Percentiles rank a stretch among this genome's conserved stretches.
These are phyloP conservation scores for Neodidymelliopsis sp. DNA, from an alignment of 2,329 filamentous ascomycete genomes.

Conservation along the genomic window DNA sequence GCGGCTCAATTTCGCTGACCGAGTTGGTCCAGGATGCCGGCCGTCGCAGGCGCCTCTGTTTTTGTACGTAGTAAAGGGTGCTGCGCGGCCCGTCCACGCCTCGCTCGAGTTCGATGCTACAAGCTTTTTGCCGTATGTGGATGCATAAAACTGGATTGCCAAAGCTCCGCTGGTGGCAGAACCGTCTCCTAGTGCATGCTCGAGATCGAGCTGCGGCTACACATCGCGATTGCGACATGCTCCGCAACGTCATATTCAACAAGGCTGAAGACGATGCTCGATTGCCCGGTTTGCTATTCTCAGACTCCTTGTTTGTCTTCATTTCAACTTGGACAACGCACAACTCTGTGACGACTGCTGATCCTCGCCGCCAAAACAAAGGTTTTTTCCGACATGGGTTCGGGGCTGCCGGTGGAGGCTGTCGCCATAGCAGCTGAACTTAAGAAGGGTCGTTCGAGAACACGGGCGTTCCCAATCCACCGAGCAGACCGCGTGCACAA, in stretches of 20 bases:
- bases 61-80: slow-evolving; percentile 30
- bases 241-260: slow-evolving; percentile 43
- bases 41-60: slow-evolving; percentile 32
- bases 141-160: slow-evolving; percentile 42
- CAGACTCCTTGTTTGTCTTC: slow-evolving; percentile 18
- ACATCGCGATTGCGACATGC: slow-evolving; percentile 38
- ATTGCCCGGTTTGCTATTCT: slow-evolving; percentile 34
- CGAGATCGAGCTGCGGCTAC: slow-evolving; percentile 39
- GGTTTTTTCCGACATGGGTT: slow-evolving; percentile 27
- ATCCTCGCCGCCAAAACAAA: slow-evolving; percentile 19
- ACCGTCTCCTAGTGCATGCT: slow-evolving; percentile 33
- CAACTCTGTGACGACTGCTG: slow-evolving; percentile 4
- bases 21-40: slow-evolving; percentile 42
- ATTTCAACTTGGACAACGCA: slow-evolving; percentile 15
- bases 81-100: slow-evolving; percentile 41
- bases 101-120: slow-evolving; percentile 37
- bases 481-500: slow-evolving; percentile 39
- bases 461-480: slow-evolving; percentile 27
- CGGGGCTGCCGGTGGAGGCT: slow-evolving; percentile 35
- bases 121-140: slow-evolving; percentile 36
- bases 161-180: slow-evolving; percentile 31
- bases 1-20: slow-evolving; percentile 38
- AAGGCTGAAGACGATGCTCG: slow-evolving; percentile 25
- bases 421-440: slow-evolving; percentile 41
- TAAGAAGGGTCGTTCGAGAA: slow-evolving; percentile 39